Conservation (phyloP, 306 rosid genomes). For the Ormosia semicastrata region DNA sequence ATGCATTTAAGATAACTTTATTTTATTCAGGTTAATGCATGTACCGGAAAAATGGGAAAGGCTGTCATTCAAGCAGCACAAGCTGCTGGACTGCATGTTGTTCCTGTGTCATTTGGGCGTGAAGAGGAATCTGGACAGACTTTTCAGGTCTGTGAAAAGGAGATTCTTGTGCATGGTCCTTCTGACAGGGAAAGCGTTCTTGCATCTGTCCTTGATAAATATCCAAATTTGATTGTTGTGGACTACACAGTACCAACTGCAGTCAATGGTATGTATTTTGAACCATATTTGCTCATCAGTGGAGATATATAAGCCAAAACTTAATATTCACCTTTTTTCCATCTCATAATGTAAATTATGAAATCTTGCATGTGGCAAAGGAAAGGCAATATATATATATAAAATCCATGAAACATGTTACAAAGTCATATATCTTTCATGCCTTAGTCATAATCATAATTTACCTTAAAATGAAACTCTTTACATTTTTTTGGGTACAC, state of each 20-base stretch:
- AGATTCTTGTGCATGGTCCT: slow-evolving; percentile 78
- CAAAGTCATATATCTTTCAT: background rate
- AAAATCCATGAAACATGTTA: background rate
- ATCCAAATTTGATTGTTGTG: slow-evolving; percentile 78
- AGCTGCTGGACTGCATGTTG: slow-evolving; percentile 77
- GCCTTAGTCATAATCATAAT: background rate
- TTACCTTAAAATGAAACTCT: background rate
- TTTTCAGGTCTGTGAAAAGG: slow-evolving; percentile 58
- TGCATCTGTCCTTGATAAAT: slow-evolving; percentile 50
- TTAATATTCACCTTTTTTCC: background rate
- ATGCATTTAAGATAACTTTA: background rate
- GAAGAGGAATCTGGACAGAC: slow-evolving; percentile 64
- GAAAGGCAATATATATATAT: background rate
- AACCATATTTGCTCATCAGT: background rate
- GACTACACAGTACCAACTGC: slow-evolving; percentile 89
- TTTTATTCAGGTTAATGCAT: slow-evolving; percentile 69
- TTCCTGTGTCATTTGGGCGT: slow-evolving; percentile 82
- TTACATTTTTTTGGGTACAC: background rate
- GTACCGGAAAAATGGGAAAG: slow-evolving; percentile 89
- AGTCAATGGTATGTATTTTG: slow-evolving; percentile 64
- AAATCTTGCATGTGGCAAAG: background rate
- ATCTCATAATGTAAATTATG: background rate
- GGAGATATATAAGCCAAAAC: background rate
- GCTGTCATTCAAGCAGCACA: slow-evolving; percentile 81
- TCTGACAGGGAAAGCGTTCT: slow-evolving; percentile 68